A percentile compares a stretch with the other conserved stretches of the same genome.
phyloP scores from a whole-genome alignment of 768 basidiomycete species.

The Rhizopogon roseolus region DNA sequence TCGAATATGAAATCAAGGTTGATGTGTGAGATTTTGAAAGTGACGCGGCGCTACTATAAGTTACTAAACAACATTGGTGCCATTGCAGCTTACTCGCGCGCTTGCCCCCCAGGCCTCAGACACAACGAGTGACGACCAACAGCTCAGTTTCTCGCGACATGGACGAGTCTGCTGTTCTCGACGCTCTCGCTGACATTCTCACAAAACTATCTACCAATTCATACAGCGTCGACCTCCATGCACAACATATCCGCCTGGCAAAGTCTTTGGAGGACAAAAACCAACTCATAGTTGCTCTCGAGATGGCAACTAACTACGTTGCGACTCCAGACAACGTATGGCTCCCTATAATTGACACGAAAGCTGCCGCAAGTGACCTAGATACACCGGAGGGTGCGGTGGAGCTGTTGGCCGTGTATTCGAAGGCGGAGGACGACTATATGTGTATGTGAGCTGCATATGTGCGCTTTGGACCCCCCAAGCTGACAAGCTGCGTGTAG shows the following conservation, averaged over 20 bases:
- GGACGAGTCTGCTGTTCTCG: slow-evolving; percentile 58
- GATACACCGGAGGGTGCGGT: slow-evolving; percentile 47
- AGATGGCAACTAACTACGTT: slow-evolving; percentile 59
- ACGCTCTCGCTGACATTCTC: slow-evolving; percentile 58
- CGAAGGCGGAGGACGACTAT: slow-evolving; percentile 70
- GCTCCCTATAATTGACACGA: slow-evolving; percentile 61
- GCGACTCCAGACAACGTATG: slow-evolving; percentile 70
- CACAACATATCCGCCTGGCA: slow-evolving; percentile 61
- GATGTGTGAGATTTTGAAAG: too few relatives aligned
- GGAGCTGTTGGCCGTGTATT: slow-evolving; percentile 57
- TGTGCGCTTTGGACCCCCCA: background rate
- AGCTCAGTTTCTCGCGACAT: slow-evolving; percentile 23
- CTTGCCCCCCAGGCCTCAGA: slow-evolving; percentile 49
- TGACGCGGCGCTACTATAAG: background rate
- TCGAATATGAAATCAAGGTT: slow-evolving; percentile 1
- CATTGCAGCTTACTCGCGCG: background rate
- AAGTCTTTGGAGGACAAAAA: slow-evolving; percentile 51
- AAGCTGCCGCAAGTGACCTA: slow-evolving; percentile 44
- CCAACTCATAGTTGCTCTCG: slow-evolving; percentile 56
- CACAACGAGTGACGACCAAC: slow-evolving; percentile 25
- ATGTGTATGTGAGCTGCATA: slow-evolving; percentile 52
- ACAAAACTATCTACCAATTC: slow-evolving; percentile 54
- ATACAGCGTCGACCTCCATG: slow-evolving; percentile 59
- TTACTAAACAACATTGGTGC: background rate
- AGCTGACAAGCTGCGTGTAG: slow-evolving; percentile 31